Percentiles rank a stretch among this genome's conserved stretches.
Conservation (phyloP, 2,329 filamentous ascomycete species). For the Colletotrichum horii region DNA sequence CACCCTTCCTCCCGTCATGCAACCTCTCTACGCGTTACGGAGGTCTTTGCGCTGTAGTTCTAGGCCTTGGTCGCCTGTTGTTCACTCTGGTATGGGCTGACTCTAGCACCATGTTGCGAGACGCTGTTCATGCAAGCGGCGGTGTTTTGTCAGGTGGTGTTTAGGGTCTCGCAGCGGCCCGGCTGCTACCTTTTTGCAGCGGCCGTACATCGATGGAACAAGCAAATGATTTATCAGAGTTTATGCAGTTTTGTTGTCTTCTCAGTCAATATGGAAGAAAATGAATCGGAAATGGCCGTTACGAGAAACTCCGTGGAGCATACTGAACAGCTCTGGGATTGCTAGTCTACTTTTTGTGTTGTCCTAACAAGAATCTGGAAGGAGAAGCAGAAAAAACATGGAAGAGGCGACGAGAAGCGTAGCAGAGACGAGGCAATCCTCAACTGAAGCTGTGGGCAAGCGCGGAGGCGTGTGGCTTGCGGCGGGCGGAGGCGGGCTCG, state of each 20-base stretch:
- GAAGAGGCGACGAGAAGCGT: neutral
- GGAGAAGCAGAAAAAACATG: neutral
- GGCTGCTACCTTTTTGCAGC: neutral
- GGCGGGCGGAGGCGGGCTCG: conserved; percentile 1
- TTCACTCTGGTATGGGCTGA: conserved; percentile 2
- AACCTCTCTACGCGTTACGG: neutral
- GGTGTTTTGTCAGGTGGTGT: neutral
- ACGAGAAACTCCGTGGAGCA: neutral
- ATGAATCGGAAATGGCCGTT: conserved; percentile 14
- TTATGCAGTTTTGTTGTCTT: neutral
- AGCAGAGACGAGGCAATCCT: neutral
- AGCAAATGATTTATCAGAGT: neutral
- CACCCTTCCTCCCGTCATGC: neutral
- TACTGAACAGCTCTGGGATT: neutral
- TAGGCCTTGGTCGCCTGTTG: neutral
- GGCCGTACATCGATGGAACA: neutral
- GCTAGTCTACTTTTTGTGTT: neutral
- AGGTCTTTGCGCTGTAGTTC: neutral
- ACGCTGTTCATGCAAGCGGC: conserved; percentile 4
- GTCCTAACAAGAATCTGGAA: neutral
- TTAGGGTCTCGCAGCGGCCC: neutral
- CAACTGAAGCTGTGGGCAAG: neutral
- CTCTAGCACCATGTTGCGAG: conserved; percentile 14
- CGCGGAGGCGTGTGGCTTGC: neutral
- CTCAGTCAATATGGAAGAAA: neutral